Evolutionary conservation across 2,329 filamentous ascomycete genomes (phyloP), one percentile per base, ranked within the genome.

Genomic region (Xylariaceae sp.): DNA sequence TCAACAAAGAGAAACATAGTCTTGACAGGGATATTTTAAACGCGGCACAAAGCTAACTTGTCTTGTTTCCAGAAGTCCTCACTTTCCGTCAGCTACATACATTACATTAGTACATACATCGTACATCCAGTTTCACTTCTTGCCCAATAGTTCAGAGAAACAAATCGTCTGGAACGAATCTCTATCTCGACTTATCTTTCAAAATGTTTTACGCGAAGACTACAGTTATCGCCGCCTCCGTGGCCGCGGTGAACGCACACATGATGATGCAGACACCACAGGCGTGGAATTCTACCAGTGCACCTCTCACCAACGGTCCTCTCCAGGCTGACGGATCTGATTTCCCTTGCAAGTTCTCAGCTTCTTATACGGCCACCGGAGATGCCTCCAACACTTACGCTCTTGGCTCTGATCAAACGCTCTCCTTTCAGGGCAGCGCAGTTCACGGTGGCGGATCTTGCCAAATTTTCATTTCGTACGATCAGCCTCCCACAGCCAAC

Each of bases 361-460:
- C 55, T 0, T 65, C 62, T 20, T 61, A 61, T 38, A 75, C 77
- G 5, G 68, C 74, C 1, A 68, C 72, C 1, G 67, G 73, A 1
- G 68, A 67, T 5, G 64, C 60, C 2, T 68, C 67, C 58, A 88
- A 88, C 56, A 62, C 71, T 1, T 87, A 86, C 66, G 69, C 75
- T 1, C 74, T 85, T 12, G 88, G 88, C 4, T 76, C 78, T 5
- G 53, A 65, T 0, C 79, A 86, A 57, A 64, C 70, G 0, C 73
- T 96, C 1, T 65, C 68, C 0, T 88, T 95, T 66, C 69, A 69
- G 0, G 91, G 90, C 27, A 71, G 75, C 39, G 91, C 90, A 3
- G 81, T 84, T 0, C 93, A 98, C 56, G 91, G 91, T 16, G 93
- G 93, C 43, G 93, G 93, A 0, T 94, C 88, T 0, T 97, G 93